Conservation (phyloP, 805 yeast species). For the Sungouiozyma intestinalis region DNA sequence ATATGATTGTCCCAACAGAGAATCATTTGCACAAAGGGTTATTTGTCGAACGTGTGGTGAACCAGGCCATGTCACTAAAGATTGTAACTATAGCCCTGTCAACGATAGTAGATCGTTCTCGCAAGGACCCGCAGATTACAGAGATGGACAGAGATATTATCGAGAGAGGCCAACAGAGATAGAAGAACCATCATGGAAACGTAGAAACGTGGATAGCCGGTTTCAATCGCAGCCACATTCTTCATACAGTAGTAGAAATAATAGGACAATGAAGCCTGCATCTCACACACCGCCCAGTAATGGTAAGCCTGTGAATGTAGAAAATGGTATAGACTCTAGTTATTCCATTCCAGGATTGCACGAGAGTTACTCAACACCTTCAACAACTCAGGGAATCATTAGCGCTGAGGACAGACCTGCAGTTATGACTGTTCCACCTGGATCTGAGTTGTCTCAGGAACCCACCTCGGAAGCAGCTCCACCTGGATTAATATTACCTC, state of each 20-base stretch:
- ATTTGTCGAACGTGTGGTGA: constrained; percentile 73
- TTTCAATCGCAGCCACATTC: not conserved
- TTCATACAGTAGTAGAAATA: not conserved
- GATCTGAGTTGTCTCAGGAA: not conserved
- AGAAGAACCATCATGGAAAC: not conserved
- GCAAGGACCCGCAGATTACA: not conserved
- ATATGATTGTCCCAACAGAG: constrained; percentile 52
- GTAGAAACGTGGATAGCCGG: not conserved
- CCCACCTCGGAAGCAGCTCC: not conserved
- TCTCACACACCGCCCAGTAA: not conserved
- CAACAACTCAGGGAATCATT: not conserved
- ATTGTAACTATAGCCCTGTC: constrained; percentile 40
- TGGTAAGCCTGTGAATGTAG: not conserved
- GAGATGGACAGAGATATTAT: not conserved
- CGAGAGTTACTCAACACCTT: not conserved
- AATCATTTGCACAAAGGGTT: constrained; percentile 42
- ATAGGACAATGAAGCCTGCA: not conserved
- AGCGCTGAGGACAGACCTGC: not conserved
- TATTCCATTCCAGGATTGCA: not conserved
- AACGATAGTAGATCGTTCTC: not conserved
- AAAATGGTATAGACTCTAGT: not conserved
- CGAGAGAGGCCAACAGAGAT: not conserved
- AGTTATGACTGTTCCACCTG: not conserved
- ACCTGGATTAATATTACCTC: constrained; percentile 1
- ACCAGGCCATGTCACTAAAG: constrained; percentile 79